Conservation (phyloP, 2,329 filamentous ascomycete species). For the Beauveria brongniartii region DNA sequence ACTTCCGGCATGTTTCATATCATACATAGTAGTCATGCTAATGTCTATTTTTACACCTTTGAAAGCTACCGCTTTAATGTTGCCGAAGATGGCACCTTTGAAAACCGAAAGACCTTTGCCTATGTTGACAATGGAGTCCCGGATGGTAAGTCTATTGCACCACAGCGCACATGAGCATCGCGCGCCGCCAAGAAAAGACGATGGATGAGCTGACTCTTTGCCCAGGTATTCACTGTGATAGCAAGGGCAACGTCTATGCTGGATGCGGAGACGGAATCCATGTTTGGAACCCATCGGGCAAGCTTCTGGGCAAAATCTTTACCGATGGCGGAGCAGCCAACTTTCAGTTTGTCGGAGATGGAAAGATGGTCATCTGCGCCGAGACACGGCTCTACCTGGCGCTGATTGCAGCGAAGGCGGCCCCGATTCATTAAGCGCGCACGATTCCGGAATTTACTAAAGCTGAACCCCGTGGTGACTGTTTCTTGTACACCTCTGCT, state of each 20-base stretch:
- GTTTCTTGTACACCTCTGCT: neutral
- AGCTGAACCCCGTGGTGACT: neutral
- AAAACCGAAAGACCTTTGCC: constrained; percentile 47
- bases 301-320: constrained; percentile 48
- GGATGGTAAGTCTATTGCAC: constrained; percentile 38
- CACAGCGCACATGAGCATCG: neutral
- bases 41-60: neutral
- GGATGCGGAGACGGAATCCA: constrained; percentile 41
- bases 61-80: constrained; percentile 39
- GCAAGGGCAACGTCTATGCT: constrained; percentile 46
- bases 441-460: neutral
- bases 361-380: constrained; percentile 28
- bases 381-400: constrained; percentile 28
- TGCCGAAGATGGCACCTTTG: constrained; percentile 35
- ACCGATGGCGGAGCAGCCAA: constrained; percentile 36
- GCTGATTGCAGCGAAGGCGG: constrained; percentile 17
- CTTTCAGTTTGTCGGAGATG: constrained; percentile 35
- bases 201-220: neutral
- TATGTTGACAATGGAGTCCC: constrained; percentile 45
- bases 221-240: constrained; percentile 45
- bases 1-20: neutral
- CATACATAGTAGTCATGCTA: neutral
- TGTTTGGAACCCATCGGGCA: constrained; percentile 37
- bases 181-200: neutral
- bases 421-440: constrained; percentile 6